Evolutionary conservation across 768 basidiomycete genomes (phyloP).

Genomic region (Hortiboletus flavorubellus): DNA sequence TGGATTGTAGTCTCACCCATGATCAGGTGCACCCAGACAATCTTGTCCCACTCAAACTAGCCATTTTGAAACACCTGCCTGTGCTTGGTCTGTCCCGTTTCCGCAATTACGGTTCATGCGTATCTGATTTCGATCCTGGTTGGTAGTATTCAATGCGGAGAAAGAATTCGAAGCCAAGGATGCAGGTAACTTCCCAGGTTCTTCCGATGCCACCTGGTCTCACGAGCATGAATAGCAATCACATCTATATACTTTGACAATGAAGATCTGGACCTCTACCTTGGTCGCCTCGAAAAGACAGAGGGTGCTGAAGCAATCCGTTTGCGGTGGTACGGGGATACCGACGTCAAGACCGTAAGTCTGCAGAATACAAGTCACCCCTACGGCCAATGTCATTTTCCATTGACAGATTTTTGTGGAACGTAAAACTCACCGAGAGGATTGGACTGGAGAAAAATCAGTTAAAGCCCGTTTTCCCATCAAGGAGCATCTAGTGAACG

Average conservation of each 20-base stretch:
- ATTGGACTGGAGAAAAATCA: constrained; percentile 99
- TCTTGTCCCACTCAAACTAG: constrained; percentile 87
- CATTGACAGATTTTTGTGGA: constrained; percentile 72
- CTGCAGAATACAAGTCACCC: background rate
- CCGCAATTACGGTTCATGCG: background rate
- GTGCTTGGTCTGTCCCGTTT: constrained; percentile 68
- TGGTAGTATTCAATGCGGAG: constrained; percentile 83
- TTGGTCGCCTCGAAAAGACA: constrained; percentile 96
- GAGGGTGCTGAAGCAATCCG: constrained; percentile 98
- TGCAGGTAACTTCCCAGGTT: constrained; percentile 46
- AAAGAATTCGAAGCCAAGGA: constrained; percentile 90
- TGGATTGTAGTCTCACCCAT: constrained; percentile 1
- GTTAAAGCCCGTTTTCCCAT: constrained; percentile 96
- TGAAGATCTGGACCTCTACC: constrained; percentile 91
- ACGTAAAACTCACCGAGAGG: constrained; percentile 92
- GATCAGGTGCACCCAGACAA: constrained; percentile 85
- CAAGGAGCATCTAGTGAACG: constrained; percentile 90
- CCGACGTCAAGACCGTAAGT: constrained; percentile 71
- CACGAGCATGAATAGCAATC: constrained; percentile 55
- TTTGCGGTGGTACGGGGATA: constrained; percentile 95
- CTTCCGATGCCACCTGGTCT: background rate
- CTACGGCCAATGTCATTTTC: background rate
- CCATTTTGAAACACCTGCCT: constrained; percentile 88
- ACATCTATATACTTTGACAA: constrained; percentile 98
- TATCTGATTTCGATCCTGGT: constrained; percentile 8